These are phyloP conservation scores for Fomes fomentarius DNA, from an alignment of 1,284 basidiomycete genomes.

Conservation along the genomic window DNA sequence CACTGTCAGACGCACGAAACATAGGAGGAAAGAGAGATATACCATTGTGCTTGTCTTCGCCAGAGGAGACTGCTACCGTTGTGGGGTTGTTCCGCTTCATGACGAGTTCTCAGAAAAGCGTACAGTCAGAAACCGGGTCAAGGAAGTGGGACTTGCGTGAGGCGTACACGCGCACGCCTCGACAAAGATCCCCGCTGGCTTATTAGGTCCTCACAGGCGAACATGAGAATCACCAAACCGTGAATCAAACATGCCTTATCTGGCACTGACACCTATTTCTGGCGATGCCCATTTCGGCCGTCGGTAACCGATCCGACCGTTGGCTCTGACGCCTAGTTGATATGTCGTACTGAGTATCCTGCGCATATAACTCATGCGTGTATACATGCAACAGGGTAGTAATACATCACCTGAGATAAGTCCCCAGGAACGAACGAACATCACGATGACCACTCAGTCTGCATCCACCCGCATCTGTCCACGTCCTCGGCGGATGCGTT, in stretches of 20 bases:
- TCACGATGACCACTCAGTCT: conserved; percentile 17
- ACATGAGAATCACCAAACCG: conserved; percentile 2
- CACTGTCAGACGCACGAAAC: too few species aligned
- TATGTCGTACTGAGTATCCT: background rate
- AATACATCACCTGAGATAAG: background rate
- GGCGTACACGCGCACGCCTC: too few species aligned
- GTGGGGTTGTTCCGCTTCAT: conserved; percentile 4
- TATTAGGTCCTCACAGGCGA: too few species aligned
- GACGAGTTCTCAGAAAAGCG: background rate
- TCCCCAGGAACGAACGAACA: background rate
- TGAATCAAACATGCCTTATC: conserved; percentile 20
- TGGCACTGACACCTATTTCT: conserved; percentile 8
- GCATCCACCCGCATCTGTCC: conserved; percentile 37
- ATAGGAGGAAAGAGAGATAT: too few species aligned
- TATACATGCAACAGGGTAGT: background rate
- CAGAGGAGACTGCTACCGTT: too few species aligned
- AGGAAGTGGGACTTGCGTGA: too few species aligned
- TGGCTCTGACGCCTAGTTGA: too few species aligned
- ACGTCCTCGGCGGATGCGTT: conserved; percentile 69
- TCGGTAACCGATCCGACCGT: background rate
- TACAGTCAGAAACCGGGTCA: too few species aligned
- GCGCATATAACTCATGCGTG: background rate
- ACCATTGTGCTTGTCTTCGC: background rate
- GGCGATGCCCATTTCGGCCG: too few species aligned
- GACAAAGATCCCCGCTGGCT: background rate